Percentiles rank a stretch among this genome's conserved stretches.
phyloP scores from a whole-genome alignment of 129 eudicot genomes.

The Centaurea solstitialis region DNA sequence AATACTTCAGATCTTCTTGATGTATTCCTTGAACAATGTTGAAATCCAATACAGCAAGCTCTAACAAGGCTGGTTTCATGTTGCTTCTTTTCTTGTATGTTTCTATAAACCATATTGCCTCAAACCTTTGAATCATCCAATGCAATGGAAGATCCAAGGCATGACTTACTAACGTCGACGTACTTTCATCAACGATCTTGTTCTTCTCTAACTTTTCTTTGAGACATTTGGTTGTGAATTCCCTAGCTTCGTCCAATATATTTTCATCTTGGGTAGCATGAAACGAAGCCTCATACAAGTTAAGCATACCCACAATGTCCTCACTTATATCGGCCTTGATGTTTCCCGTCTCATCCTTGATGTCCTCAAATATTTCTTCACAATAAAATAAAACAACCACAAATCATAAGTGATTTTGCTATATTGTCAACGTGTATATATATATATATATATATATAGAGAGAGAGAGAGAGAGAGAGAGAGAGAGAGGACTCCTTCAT shows the following conservation, averaged over 20 bases:
- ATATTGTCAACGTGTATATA: no score
- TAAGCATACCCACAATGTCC: conserved; percentile 32
- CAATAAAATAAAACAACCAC: not conserved
- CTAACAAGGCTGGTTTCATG: conserved; percentile 21
- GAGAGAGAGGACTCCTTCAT: no score
- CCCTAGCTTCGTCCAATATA: conserved; percentile 34
- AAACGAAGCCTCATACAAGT: conserved; percentile 49
- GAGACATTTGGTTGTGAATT: conserved; percentile 26
- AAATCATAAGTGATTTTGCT: not conserved
- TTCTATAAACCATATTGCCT: conserved; percentile 31
- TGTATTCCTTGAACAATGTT: conserved; percentile 31
- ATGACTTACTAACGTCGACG: conserved; percentile 22
- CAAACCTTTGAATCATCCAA: conserved; percentile 19
- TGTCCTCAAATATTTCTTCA: conserved; percentile 31
- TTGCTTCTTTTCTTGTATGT: conserved; percentile 8
- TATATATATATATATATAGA: no score
- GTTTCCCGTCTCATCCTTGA: conserved; percentile 35
- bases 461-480: no score
- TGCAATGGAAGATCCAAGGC: conserved; percentile 31
- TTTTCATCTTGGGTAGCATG: conserved; percentile 29
- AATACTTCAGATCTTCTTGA: conserved; percentile 25
- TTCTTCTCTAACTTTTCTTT: not conserved
- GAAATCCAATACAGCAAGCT: conserved; percentile 33
- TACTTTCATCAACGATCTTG: not conserved
- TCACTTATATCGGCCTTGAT: conserved; percentile 20